phyloP scores from a whole-genome alignment of 2,329 filamentous ascomycete genomes.

The Sporothrix curviconia region DNA sequence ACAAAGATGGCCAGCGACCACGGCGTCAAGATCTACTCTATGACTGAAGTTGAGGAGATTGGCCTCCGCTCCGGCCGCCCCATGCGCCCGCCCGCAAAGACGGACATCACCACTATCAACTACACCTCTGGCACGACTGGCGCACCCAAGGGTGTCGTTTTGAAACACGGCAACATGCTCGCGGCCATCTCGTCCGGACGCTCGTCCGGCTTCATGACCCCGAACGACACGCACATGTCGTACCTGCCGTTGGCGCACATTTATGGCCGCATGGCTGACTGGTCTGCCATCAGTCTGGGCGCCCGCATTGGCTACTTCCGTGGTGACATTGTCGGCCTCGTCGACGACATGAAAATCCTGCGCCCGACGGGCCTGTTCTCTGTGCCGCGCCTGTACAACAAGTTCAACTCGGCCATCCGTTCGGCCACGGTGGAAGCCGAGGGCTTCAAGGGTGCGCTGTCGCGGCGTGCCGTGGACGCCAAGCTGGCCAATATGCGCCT shows the following conservation, averaged over 20 bases:
- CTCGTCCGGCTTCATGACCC: constrained; percentile 42
- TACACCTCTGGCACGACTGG: constrained; percentile 85
- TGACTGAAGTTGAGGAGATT: constrained; percentile 73
- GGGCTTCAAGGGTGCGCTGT: constrained; percentile 75
- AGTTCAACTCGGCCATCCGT: constrained; percentile 78
- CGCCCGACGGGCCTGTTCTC: constrained; percentile 78
- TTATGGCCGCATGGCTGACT: constrained; percentile 79
- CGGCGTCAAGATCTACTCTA: constrained; percentile 72
- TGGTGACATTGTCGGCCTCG: constrained; percentile 76
- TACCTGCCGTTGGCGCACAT: constrained; percentile 95
- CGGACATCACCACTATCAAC: constrained; percentile 83
- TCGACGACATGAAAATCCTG: constrained; percentile 86
- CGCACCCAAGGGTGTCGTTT: constrained; percentile 72
- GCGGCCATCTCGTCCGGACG: constrained; percentile 61
- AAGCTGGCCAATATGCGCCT: constrained; percentile 76
- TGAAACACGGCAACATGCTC: constrained; percentile 77
- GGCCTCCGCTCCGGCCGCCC: constrained; percentile 64
- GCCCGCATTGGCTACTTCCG: constrained; percentile 85
- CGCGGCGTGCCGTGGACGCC: constrained; percentile 67
- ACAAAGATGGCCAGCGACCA: constrained; percentile 65
- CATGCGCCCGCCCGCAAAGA: constrained; percentile 62
- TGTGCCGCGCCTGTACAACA: constrained; percentile 86
- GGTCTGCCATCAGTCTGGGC: constrained; percentile 64
- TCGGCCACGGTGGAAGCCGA: constrained; percentile 69
- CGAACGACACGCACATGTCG: constrained; percentile 63